Base-by-base conservation (phyloP, 179 eudicot species). In the Spergularia azorica region DNA sequence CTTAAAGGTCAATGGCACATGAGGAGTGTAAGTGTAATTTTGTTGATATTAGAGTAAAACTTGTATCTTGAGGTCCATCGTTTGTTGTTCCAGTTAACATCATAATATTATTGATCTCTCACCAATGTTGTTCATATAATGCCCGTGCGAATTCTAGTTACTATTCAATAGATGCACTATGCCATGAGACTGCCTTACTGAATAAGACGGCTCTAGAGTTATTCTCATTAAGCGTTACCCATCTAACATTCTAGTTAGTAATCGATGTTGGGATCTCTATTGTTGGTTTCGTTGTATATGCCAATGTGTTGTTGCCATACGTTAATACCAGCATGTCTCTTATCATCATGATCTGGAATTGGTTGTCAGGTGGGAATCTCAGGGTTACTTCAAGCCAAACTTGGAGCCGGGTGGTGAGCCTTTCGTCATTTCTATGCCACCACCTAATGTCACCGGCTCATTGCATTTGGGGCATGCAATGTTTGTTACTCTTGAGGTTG, bases 391-490 rank as follows among this genome's bases (percentile, higher is more conserved):
- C 89, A 93, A 89, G 86, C 98, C 99, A 80, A 89, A 80, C 61
- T 79, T 93, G 70, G 99, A 86, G 60, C 84, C 80, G 66, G 97
- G 92, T 86, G 87, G 83, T 71, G 95, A 93, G 46, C 91, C 99
- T 75, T 95, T 93, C 64, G 98, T 93, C 54, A 80, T 95, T 63
- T 82, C 99, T 15, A 95, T 95, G 99, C 99, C 99, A 58, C 99
- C 99, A 41, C 98, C 99, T 71, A 95, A 95, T 84, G 97, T 95
- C 48, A 95, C 99, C 38, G 99, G 99, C 77, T 95, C 98, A 5
- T 82, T 95, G 91, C 99, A 95, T 85, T 91, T 95, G 94, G 99
- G 99, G 70, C 99, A 95, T 89, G 99, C 98, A 26, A 93, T 95
- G 98, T 95, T 95, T 89, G 99, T 95, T 69, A 95, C 99, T 50